phyloP scores from a whole-genome alignment of 2,329 filamentous ascomycete genomes.

The Fusarium globosum region DNA sequence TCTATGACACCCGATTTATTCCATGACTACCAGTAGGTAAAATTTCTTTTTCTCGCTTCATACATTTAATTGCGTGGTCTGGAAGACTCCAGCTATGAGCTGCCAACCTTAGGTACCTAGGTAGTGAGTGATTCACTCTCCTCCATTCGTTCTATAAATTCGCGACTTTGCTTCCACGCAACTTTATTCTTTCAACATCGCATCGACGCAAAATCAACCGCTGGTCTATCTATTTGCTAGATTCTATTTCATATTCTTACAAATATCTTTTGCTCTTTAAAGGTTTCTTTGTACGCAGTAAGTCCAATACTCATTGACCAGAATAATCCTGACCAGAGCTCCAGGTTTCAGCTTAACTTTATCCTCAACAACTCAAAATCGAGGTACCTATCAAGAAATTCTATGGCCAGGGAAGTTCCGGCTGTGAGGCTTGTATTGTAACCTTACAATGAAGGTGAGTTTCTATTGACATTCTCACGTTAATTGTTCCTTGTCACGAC shows the following conservation, averaged over 20 bases:
- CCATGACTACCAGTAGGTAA: no score
- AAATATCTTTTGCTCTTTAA: background rate
- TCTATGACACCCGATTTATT: no score
- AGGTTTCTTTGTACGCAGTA: no score
- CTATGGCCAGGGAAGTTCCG: fast-evolving
- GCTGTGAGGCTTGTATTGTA: background rate
- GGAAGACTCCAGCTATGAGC: background rate
- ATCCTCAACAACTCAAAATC: background rate
- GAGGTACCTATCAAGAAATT: fast-evolving
- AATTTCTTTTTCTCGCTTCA: background rate
- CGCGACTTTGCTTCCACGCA: background rate
- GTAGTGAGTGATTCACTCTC: background rate
- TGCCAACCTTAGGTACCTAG: no score
- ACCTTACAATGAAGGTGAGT: background rate
- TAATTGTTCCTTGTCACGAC: background rate
- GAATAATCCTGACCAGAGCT: no score
- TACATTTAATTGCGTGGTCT: background rate
- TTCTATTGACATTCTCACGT: background rate
- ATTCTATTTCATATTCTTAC: background rate
- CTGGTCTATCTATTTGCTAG: background rate
- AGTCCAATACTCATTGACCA: fast-evolving
- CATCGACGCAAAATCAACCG: fast-evolving
- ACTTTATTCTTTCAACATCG: background rate
- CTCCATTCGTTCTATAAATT: background rate
- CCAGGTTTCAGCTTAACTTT: background rate